A percentile compares a stretch with the other conserved stretches of the same genome.
These are phyloP conservation scores for Suhomyces atakaporum DNA, from an alignment of 1,139 yeast species.

Conservation along the genomic window DNA sequence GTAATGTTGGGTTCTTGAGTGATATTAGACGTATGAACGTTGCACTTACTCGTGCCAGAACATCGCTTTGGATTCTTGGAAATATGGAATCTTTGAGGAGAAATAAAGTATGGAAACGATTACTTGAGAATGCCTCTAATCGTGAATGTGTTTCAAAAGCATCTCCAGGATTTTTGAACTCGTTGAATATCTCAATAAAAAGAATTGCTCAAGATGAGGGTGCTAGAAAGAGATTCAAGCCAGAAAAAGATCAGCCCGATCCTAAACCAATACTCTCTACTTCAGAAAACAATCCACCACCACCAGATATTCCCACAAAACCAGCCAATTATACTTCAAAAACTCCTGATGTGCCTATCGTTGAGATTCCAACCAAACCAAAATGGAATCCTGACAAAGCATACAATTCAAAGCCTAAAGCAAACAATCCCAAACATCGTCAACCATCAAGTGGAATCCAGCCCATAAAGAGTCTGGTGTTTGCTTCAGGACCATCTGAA, in stretches of 20 bases:
- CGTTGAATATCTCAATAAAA: slow-evolving; percentile 3
- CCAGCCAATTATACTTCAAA: too few species aligned
- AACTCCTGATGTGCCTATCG: not conserved
- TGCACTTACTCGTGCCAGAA: slow-evolving; percentile 88
- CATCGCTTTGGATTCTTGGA: slow-evolving; percentile 93
- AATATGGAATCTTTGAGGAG: slow-evolving; percentile 61
- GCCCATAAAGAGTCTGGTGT: slow-evolving; percentile 11
- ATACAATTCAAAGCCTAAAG: not conserved
- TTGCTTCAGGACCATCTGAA: slow-evolving; percentile 1
- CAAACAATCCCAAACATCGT: not conserved
- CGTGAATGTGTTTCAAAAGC: slow-evolving; percentile 43
- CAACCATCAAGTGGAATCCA: not conserved
- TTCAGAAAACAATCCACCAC: too few species aligned
- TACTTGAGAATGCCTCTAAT: slow-evolving; percentile 61
- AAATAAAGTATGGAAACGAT: slow-evolving; percentile 68
- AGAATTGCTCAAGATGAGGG: slow-evolving; percentile 1
- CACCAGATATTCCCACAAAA: too few species aligned
- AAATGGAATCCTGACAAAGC: not conserved
- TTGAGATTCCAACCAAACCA: not conserved
- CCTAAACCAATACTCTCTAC: not conserved
- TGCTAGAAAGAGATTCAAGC: slow-evolving; percentile 7
- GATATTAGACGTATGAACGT: slow-evolving; percentile 95
- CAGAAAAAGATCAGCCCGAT: slow-evolving; percentile 2
- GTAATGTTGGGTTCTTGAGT: slow-evolving; percentile 83
- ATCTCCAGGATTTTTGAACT: slow-evolving; percentile 38